Conservation (phyloP, 179 eudicot genomes). For the Pouteria campechiana region DNA sequence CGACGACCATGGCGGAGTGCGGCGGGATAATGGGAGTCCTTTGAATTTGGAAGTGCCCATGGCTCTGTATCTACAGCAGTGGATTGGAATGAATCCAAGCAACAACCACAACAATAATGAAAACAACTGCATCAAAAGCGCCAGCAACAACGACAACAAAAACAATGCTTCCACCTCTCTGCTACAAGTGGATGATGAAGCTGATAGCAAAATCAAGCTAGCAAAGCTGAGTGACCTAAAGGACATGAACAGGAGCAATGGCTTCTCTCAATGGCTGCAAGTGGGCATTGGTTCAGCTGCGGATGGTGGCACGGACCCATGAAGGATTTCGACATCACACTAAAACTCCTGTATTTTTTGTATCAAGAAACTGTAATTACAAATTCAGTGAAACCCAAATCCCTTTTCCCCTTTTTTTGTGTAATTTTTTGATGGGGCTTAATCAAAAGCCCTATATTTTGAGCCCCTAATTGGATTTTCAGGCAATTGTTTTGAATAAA, state of each 20-base stretch:
- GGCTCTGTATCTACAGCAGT: constrained; percentile 37
- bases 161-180: neutral
- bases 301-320: constrained; percentile 17
- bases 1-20: constrained; percentile 14
- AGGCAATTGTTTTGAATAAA: too few species aligned
- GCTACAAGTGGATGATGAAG: constrained; percentile 49
- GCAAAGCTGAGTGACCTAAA: constrained; percentile 62
- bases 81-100: constrained; percentile 16
- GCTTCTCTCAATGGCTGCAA: constrained; percentile 68
- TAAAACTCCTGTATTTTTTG: too few species aligned
- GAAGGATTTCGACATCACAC: too few species aligned
- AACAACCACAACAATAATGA: constrained; percentile 1
- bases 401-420: too few species aligned
- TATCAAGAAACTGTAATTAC: too few species aligned
- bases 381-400: too few species aligned
- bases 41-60: constrained; percentile 61
- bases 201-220: constrained; percentile 56
- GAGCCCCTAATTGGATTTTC: too few species aligned
- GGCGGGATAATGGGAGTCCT: constrained; percentile 33
- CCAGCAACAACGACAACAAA: constrained; percentile 6
- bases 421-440: too few species aligned
- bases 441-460: too few species aligned
- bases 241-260: constrained; percentile 27
- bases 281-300: constrained; percentile 59
- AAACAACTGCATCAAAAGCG: too few species aligned